Conservation (phyloP, 805 yeast genomes). For the Saccharomycopsis sp. region DNA sequence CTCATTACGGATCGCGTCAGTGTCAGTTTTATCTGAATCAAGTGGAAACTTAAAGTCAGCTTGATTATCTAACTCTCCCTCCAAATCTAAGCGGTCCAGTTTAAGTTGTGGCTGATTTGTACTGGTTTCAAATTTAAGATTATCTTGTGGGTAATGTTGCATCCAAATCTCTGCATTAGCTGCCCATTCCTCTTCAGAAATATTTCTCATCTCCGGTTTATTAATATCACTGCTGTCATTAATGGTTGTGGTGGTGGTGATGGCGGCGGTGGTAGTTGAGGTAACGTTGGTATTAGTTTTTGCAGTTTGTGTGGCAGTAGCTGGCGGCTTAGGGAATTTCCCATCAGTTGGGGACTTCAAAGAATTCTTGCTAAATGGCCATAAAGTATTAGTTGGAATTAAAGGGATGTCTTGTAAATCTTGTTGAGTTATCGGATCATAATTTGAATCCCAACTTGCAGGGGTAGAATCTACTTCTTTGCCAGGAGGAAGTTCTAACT, state of each 20-base stretch:
- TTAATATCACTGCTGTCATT: not conserved
- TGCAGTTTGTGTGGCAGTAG: not conserved
- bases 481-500: not conserved
- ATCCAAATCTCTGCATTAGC: conserved; percentile 11
- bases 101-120: not conserved
- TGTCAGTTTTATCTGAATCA: conserved; percentile 8
- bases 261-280: not conserved
- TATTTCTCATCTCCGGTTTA: conserved; percentile 5
- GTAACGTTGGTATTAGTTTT: not conserved
- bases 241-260: not conserved
- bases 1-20: conserved; percentile 10
- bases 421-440: conserved; percentile 10
- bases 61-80: not conserved
- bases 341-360: conserved; percentile 3
- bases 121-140: conserved; percentile 8
- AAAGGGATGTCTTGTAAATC: conserved; percentile 14
- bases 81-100: no score
- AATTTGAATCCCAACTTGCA: conserved; percentile 4
- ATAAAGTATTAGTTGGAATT: conserved; percentile 17
- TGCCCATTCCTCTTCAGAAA: conserved; percentile 13
- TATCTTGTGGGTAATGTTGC: conserved; percentile 5
- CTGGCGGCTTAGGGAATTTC: not conserved
- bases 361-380: conserved; percentile 15
- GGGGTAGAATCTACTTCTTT: conserved; percentile 2
- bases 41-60: conserved; percentile 4